Percentiles rank a stretch among this genome's conserved stretches.
Conservation (phyloP, 148 eudicot genomes). For the Dianthus caryophyllus region DNA sequence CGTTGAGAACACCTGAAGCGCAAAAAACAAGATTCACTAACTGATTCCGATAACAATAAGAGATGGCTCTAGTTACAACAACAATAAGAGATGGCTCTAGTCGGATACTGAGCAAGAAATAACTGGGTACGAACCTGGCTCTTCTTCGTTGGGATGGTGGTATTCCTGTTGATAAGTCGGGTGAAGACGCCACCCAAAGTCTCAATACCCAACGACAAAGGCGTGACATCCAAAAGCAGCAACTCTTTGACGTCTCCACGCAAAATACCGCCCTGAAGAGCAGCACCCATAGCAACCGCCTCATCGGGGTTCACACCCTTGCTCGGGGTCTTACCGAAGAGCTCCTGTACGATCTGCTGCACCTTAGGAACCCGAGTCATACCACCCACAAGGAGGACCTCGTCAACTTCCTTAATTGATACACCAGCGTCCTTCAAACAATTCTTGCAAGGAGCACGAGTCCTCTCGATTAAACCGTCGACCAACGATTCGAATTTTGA, state of each 20-base stretch:
- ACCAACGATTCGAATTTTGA: conserved; percentile 89
- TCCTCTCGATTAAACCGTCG: conserved; percentile 73
- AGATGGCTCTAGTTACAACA: too few relatives aligned
- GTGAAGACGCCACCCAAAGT: conserved; percentile 94
- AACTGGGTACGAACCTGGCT: conserved; percentile 54
- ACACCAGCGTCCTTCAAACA: conserved; percentile 92
- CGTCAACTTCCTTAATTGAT: conserved; percentile 63
- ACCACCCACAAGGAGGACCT: conserved; percentile 95
- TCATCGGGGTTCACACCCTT: conserved; percentile 98
- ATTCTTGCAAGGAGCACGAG: conserved; percentile 66
- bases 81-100: too few relatives aligned
- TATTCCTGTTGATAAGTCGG: conserved; percentile 75
- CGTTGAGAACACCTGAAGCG: conserved; percentile 73
- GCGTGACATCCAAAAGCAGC: conserved; percentile 93
- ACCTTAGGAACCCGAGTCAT: conserved; percentile 96
- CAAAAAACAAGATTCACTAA: background rate
- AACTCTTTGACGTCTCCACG: conserved; percentile 95
- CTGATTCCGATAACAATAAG: background rate
- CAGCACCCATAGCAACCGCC: conserved; percentile 99
- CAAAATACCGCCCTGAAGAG: conserved; percentile 94
- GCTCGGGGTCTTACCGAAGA: conserved; percentile 87
- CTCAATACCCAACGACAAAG: conserved; percentile 93
- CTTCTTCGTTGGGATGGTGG: conserved; percentile 95
- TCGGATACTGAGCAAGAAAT: background rate
- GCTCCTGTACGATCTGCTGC: conserved; percentile 69